phyloP scores from a whole-genome alignment of 805 yeast genomes.

The Kodamaea fukazawae region DNA sequence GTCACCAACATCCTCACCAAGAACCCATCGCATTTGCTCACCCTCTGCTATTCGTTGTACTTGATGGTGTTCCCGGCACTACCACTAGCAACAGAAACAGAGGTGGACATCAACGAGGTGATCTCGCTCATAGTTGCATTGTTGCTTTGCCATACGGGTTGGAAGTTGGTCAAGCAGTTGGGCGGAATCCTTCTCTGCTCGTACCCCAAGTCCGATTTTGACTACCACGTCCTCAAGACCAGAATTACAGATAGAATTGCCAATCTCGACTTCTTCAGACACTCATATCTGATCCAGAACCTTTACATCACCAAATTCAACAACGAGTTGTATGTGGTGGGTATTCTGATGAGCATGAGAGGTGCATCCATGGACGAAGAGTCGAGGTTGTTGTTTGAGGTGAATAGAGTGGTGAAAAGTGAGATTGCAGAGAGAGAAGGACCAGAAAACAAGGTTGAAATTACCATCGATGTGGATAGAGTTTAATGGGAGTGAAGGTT shows the following conservation, averaged over 20 bases:
- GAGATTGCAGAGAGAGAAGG: constrained; percentile 27
- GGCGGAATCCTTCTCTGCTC: constrained; percentile 54
- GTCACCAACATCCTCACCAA: constrained; percentile 20
- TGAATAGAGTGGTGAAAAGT: constrained; percentile 40
- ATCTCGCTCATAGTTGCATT: constrained; percentile 46
- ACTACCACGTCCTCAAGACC: constrained; percentile 34
- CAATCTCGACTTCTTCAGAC: constrained; percentile 50
- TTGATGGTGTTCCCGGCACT: constrained; percentile 41
- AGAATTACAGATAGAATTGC: constrained; percentile 46
- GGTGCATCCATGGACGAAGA: constrained; percentile 79
- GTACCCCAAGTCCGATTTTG: constrained; percentile 46
- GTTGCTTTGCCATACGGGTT: constrained; percentile 47
- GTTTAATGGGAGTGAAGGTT: neutral
- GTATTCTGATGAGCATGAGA: constrained; percentile 53
- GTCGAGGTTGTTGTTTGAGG: constrained; percentile 49
- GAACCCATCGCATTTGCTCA: constrained; percentile 47
- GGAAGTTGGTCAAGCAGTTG: constrained; percentile 49
- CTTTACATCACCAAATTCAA: constrained; percentile 62
- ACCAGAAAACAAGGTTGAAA: constrained; percentile 27
- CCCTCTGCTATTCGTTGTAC: constrained; percentile 41
- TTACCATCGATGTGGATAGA: constrained; percentile 41
- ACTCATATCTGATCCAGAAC: constrained; percentile 45
- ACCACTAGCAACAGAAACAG: constrained; percentile 29
- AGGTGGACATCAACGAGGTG: constrained; percentile 41
- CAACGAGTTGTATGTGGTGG: constrained; percentile 55